Conservation (phyloP, 306 rosid species). For the Cicer bijugum region DNA sequence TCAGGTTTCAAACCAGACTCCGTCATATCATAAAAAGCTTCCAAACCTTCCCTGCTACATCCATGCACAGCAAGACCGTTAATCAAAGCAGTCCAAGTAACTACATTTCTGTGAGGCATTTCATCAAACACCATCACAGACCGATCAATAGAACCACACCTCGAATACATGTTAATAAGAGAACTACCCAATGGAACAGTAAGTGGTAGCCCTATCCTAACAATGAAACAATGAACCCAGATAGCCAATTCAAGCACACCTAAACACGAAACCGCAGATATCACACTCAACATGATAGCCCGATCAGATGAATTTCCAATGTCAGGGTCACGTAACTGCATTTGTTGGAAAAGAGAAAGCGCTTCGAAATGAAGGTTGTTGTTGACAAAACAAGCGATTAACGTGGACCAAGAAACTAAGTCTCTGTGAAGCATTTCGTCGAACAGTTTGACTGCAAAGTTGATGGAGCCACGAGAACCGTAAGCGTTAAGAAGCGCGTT, state of each 20-base stretch:
- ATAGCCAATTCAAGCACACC: slow-evolving; percentile 63
- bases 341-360: slow-evolving; percentile 51
- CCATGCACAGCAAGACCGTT: slow-evolving; percentile 67
- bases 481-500: slow-evolving; percentile 55
- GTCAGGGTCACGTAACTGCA: slow-evolving; percentile 56
- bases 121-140: slow-evolving; percentile 55
- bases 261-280: slow-evolving; percentile 60
- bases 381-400: slow-evolving; percentile 52
- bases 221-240: slow-evolving; percentile 56
- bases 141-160: slow-evolving; percentile 63
- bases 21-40: slow-evolving; percentile 52
- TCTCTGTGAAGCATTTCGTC: slow-evolving; percentile 56
- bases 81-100: slow-evolving; percentile 61
- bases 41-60: slow-evolving; percentile 54
- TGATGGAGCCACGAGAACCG: slow-evolving; percentile 47
- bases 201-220: slow-evolving; percentile 40
- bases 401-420: slow-evolving; percentile 66
- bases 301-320: slow-evolving; percentile 45
- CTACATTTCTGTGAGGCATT: slow-evolving; percentile 56
- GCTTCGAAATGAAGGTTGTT: slow-evolving; percentile 53
- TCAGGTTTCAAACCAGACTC: slow-evolving; percentile 60
- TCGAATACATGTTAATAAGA: slow-evolving; percentile 65
- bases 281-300: slow-evolving; percentile 55
- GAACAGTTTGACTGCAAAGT: slow-evolving; percentile 52
- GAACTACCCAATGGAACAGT: slow-evolving; percentile 64